phyloP scores from a whole-genome alignment of 2,329 filamentous ascomycete species.

The Fonsecaea nubica region DNA sequence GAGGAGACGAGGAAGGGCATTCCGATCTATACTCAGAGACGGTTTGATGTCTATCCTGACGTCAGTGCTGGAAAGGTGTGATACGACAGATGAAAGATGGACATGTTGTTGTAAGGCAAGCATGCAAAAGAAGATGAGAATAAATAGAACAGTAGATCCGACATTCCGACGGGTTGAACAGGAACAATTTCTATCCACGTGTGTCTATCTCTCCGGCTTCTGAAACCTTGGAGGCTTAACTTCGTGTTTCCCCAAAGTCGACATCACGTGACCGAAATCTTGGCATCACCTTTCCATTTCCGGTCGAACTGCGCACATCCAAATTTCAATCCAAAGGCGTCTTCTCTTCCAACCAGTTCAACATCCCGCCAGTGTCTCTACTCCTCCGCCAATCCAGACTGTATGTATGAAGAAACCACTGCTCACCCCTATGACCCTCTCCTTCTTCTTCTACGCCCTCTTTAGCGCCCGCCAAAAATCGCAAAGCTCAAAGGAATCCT shows the following conservation, averaged over 20 bases:
- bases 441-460: background rate
- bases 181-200: background rate
- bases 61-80: slow-evolving; percentile 68
- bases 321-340: slow-evolving; percentile 14
- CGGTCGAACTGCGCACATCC: slow-evolving; percentile 21
- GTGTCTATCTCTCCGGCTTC: background rate
- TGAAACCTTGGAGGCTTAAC: too few species aligned
- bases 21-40: slow-evolving; percentile 79
- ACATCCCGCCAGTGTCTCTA: slow-evolving; percentile 8
- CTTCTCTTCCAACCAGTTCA: slow-evolving; percentile 15
- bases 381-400: slow-evolving; percentile 1
- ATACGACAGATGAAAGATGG: slow-evolving; percentile 45
- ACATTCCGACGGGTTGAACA: background rate
- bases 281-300: slow-evolving; percentile 30
- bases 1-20: slow-evolving; percentile 80
- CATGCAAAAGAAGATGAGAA: background rate
- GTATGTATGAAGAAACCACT: slow-evolving; percentile 7
- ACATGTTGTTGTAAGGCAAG: background rate
- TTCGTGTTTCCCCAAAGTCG: too few species aligned
- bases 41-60: slow-evolving; percentile 96
- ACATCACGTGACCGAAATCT: slow-evolving; percentile 34
- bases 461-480: slow-evolving; percentile 3
- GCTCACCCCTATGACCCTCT: background rate
- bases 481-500: background rate
- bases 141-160: background rate